Percentiles rank a stretch among this genome's conserved stretches.
Conservation (phyloP, 306 rosid species). For the Herpetospermum pedunculosum region DNA sequence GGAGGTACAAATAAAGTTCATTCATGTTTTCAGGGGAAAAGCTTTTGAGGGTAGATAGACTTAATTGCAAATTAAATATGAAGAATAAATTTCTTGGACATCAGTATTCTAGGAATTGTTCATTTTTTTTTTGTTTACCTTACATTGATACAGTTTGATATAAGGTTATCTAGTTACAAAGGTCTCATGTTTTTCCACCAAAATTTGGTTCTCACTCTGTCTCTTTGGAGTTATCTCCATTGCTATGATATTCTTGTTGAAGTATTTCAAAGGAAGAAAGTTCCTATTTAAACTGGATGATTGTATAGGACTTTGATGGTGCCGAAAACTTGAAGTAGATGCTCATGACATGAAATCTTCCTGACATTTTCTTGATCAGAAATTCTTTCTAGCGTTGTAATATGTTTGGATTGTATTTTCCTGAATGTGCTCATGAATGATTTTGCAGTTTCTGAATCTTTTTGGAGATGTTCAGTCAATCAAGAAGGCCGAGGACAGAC, state of each 20-base stretch:
- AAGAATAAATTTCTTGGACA: not conserved
- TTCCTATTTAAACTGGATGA: no score
- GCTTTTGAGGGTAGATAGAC: not conserved
- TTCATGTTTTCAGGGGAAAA: not conserved
- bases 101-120: not conserved
- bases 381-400: not conserved
- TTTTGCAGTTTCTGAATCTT: conserved; percentile 76
- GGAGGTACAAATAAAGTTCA: conserved; percentile 40
- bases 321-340: not conserved
- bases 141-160: not conserved
- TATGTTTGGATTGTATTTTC: not conserved
- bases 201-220: not conserved
- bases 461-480: conserved; percentile 83
- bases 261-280: not conserved
- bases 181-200: not conserved
- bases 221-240: not conserved
- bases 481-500: conserved; percentile 88
- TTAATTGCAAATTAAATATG: not conserved
- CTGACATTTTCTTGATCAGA: not conserved
- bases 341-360: not conserved
- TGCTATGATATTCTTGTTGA: not conserved
- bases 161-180: not conserved
- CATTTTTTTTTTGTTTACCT: not conserved
- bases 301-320: no score
- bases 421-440: conserved; percentile 8